These are phyloP conservation scores for Tulasnella sp. DNA, from an alignment of 768 basidiomycete species.

Conservation along the genomic window DNA sequence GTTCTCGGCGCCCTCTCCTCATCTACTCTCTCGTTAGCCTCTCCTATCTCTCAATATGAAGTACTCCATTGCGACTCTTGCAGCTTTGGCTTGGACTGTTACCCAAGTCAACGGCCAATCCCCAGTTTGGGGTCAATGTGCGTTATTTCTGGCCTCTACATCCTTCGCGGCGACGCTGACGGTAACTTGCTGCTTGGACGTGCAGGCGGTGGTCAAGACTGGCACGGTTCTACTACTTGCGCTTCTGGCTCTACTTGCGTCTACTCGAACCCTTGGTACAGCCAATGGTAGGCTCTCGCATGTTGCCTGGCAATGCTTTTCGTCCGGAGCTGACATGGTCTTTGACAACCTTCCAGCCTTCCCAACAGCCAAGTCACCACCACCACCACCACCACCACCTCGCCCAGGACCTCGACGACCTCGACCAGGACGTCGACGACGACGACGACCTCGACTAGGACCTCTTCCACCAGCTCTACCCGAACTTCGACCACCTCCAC, in stretches of 20 bases:
- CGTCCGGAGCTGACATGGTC: background rate
- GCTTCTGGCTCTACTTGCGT: conserved; percentile 36
- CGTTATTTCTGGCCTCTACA: conserved; percentile 50
- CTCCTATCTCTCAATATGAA: conserved; percentile 18
- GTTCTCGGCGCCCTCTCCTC: background rate
- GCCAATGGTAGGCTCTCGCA: conserved; percentile 33
- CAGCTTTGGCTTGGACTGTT: conserved; percentile 24
- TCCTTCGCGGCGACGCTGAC: conserved; percentile 41
- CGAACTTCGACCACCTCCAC: too few species aligned
- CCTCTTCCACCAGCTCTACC: too few species aligned
- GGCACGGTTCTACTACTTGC: conserved; percentile 28
- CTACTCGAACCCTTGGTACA: conserved; percentile 36
- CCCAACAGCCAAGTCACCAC: conserved; percentile 24
- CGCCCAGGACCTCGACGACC: too few species aligned
- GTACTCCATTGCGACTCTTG: conserved; percentile 10
- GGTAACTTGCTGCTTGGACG: conserved; percentile 9
- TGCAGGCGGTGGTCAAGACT: background rate
- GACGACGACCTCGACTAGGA: too few species aligned
- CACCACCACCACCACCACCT: conserved; percentile 30
- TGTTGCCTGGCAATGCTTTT: background rate
- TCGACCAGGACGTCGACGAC: too few species aligned
- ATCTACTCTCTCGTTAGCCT: conserved; percentile 34
- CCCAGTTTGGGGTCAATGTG: conserved; percentile 57
- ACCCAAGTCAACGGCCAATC: conserved; percentile 45
- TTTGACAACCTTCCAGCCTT: background rate